Conservation (phyloP, 148 eudicot species). For the Rhododendron ovatum region DNA sequence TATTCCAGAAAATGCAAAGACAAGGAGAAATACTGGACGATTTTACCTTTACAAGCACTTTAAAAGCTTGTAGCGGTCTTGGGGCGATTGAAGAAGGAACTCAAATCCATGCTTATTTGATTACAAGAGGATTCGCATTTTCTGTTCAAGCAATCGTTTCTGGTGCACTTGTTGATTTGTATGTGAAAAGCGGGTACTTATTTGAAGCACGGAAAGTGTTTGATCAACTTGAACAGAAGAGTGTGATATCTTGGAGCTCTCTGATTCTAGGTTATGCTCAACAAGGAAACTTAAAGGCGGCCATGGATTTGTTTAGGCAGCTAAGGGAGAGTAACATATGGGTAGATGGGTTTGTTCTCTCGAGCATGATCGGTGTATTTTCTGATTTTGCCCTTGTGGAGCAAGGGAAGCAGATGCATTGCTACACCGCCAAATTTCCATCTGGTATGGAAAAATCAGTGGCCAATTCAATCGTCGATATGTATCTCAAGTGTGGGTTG, state of each 20-base stretch:
- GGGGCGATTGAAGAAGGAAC: conserved; percentile 43
- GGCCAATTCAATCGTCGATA: conserved; percentile 60
- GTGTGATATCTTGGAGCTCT: conserved; percentile 66
- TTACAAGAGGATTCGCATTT: conserved; percentile 41
- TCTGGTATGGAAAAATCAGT: conserved; percentile 51
- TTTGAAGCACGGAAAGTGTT: conserved; percentile 52
- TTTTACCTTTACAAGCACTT: not conserved
- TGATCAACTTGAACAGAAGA: conserved; percentile 48
- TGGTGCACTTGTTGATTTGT: conserved; percentile 75
- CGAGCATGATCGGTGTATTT: conserved; percentile 66
- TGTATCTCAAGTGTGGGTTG: conserved; percentile 82
- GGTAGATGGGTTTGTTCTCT: conserved; percentile 61
- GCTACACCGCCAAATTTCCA: conserved; percentile 49
- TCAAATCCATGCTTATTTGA: conserved; percentile 63
- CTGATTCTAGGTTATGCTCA: conserved; percentile 73
- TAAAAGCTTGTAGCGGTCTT: conserved; percentile 60
- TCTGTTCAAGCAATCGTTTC: conserved; percentile 36
- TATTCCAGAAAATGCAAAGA: no score
- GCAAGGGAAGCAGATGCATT: conserved; percentile 79
- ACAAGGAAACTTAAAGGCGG: conserved; percentile 40
- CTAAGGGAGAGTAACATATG: conserved; percentile 38
- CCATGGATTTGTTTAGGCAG: conserved; percentile 58
- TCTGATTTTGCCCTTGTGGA: conserved; percentile 76
- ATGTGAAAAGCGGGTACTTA: conserved; percentile 62
- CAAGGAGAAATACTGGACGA: no score